A percentile compares a stretch with the other conserved stretches of the same genome.
phyloP scores from a whole-genome alignment of 495 filamentous ascomycete species.

The Aspergillus panamensis region DNA sequence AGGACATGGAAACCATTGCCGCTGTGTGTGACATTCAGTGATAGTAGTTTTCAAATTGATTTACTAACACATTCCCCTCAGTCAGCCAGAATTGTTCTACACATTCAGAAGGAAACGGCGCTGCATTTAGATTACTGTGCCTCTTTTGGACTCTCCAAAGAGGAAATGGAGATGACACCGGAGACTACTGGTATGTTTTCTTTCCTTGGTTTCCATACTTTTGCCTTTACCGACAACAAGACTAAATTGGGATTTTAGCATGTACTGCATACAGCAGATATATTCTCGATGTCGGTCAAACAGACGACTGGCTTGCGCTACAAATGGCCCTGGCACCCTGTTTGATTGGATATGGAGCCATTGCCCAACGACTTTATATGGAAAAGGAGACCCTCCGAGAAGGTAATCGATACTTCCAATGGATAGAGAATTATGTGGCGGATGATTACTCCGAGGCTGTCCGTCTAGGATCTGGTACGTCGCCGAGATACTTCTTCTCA shows the following conservation, averaged over 20 bases:
- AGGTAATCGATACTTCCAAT: conserved; percentile 81
- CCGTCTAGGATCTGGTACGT: conserved; percentile 59
- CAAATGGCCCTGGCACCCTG: conserved; percentile 83
- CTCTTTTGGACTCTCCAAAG: conserved; percentile 71
- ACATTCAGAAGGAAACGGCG: conserved; percentile 74
- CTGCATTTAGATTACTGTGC: conserved; percentile 78
- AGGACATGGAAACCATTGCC: conserved; percentile 66
- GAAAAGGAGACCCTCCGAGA: conserved; percentile 53
- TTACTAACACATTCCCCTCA: conserved; percentile 26
- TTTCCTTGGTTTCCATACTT: background rate
- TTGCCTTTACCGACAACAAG: conserved; percentile 37
- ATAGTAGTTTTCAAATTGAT: background rate
- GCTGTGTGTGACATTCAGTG: conserved; percentile 39
- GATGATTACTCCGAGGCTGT: conserved; percentile 74
- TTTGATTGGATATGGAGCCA: conserved; percentile 77
- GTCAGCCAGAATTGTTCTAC: conserved; percentile 66
- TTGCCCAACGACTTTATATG: conserved; percentile 62
- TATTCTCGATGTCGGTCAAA: conserved; percentile 83
- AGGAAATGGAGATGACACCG: conserved; percentile 66
- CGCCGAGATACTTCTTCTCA: background rate
- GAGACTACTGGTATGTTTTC: conserved; percentile 66
- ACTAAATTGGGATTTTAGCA: conserved; percentile 23
- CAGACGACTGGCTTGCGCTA: conserved; percentile 78
- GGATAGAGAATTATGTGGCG: conserved; percentile 82
- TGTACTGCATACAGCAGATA: conserved; percentile 61